These are phyloP conservation scores for Fusarium sp. DNA, from an alignment of 2,329 filamentous ascomycete species.

Conservation along the genomic window DNA sequence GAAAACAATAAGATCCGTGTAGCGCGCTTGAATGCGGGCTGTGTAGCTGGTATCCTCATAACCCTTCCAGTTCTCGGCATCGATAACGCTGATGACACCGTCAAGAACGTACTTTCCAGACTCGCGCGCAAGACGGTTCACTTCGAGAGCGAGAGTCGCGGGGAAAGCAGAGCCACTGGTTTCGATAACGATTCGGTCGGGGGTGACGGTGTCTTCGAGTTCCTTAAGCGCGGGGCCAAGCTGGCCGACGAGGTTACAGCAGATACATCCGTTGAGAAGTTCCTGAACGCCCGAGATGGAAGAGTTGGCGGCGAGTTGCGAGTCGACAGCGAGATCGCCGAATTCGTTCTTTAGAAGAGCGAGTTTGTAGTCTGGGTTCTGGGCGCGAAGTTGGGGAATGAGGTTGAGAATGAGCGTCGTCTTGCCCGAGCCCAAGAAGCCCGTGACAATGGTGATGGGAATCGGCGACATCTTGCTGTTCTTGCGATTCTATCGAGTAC, in stretches of 20 bases:
- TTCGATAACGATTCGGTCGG: slow-evolving; percentile 93
- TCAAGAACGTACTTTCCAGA: slow-evolving; percentile 79
- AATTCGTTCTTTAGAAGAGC: slow-evolving; percentile 99
- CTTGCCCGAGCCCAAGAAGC: slow-evolving; percentile 95
- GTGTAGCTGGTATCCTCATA: slow-evolving; percentile 94
- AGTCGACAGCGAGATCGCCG: slow-evolving; percentile 93
- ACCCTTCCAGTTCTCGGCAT: slow-evolving; percentile 94
- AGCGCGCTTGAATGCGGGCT: slow-evolving; percentile 86
- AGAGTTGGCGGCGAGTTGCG: slow-evolving; percentile 83
- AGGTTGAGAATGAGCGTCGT: slow-evolving; percentile 96
- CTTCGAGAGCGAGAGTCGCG: slow-evolving; percentile 89
- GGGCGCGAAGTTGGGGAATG: slow-evolving; percentile 85
- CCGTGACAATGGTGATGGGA: slow-evolving; percentile 93
- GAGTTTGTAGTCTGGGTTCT: slow-evolving; percentile 81
- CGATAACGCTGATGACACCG: slow-evolving; percentile 88
- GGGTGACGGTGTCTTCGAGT: slow-evolving; percentile 68
- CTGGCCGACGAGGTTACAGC: slow-evolving; percentile 97
- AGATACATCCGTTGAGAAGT: slow-evolving; percentile 96
- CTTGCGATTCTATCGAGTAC: not conserved
- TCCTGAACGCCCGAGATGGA: slow-evolving; percentile 92
- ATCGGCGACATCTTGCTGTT: slow-evolving; percentile 71
- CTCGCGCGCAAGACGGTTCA: slow-evolving; percentile 81
- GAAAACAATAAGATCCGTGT: slow-evolving; percentile 90
- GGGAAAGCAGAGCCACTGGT: slow-evolving; percentile 90
- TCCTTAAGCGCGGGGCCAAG: slow-evolving; percentile 83